These are phyloP conservation scores for Syzygium aqueum DNA, from an alignment of 345 rosid species.

Conservation along the genomic window DNA sequence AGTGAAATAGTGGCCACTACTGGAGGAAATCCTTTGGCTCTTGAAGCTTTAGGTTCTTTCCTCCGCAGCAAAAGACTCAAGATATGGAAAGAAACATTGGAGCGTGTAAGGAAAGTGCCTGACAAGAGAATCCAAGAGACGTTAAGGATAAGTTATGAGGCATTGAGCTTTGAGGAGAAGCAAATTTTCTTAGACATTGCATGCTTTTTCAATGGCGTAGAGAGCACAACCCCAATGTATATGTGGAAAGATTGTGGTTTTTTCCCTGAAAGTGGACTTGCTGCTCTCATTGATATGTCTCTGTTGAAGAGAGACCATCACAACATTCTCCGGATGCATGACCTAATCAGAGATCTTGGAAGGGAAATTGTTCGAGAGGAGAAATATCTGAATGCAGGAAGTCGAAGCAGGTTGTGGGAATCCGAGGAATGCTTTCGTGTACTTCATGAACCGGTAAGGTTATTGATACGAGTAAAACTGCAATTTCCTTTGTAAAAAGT, in stretches of 20 bases:
- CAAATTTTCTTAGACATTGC: constrained; percentile 1
- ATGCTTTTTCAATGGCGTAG: neutral
- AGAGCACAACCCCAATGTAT: neutral
- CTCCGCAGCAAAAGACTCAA: neutral
- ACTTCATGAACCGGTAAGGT: neutral
- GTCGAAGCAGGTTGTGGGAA: neutral
- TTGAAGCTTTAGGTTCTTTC: neutral
- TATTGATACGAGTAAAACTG: neutral
- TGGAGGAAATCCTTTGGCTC: neutral
- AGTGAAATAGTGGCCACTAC: neutral
- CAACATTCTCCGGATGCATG: neutral
- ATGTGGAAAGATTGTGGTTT: neutral
- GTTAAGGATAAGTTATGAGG: neutral
- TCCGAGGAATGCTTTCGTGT: neutral
- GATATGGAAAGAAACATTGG: neutral
- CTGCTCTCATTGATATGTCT: neutral
- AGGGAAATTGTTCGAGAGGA: neutral
- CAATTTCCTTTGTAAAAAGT: neutral
- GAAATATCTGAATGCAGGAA: accelerated
- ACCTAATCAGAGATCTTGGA: neutral
- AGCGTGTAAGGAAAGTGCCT: neutral
- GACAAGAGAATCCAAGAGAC: neutral
- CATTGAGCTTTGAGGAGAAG: neutral
- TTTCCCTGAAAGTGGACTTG: neutral
- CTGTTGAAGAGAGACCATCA: neutral